Evolutionary conservation across 345 rosid genomes (phyloP), one percentile per base, ranked within the genome.

Genomic region (Arabidopsis suecica): DNA sequence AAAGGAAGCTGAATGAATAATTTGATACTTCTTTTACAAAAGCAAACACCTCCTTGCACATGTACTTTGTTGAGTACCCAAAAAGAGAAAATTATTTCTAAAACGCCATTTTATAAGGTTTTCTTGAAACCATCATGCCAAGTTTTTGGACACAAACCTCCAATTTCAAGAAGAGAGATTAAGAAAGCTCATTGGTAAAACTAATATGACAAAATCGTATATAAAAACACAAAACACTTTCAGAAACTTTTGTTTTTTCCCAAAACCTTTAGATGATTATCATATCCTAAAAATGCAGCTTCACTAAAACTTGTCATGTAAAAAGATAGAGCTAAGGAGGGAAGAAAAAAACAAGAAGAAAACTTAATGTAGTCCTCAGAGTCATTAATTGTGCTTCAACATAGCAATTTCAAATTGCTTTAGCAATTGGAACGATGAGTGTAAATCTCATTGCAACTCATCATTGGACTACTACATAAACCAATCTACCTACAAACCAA

Each of bases 371-470:
- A n/a, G 33, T 71, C 81, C 81, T 71, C 81, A 77, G 81, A 71
- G 72, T 71, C 34, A 77, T 14, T 22, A 51, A 53, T 28, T 41
- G 48, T 48, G 54, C n/a, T 57, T 77, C 80, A 58, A 77, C 80
- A 77, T 58, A 40, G 67, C 81, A 78, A 11, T 12, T 47, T 61
- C 63, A 61, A 69, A 53, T 3, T 64, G 77, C 77, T 78, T 65
- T 57, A 71, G 81, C 63, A 78, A 78, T 78, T 71, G 81, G 81
- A 77, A 78, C 81, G 81, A 78, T 42, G 81, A 72, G 63, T 40
- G 37, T 32, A 41, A 49, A 9, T 6, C 68, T 71, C 81, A 64
- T 57, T 48, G 68, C 30, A 57, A 61, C 78, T 78, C 78, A 78
- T 78, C 81, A 78, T 18, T 25, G 73, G 81, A 72, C 32, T 20